phyloP scores from a whole-genome alignment of 495 filamentous ascomycete genomes.

The Xylaria venustula region DNA sequence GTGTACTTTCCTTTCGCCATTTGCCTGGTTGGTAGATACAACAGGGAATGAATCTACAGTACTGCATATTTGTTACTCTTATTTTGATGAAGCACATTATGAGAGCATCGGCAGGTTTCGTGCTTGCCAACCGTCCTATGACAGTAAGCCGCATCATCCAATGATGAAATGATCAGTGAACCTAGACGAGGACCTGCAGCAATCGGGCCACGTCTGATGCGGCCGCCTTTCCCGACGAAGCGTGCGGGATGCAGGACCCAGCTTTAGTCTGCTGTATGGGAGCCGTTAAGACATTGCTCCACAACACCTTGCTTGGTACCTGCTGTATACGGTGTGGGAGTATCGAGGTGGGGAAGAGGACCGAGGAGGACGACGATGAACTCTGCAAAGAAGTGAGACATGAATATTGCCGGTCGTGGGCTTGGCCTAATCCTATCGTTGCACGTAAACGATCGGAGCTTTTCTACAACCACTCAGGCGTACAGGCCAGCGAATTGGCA shows the following conservation, averaged over 20 bases:
- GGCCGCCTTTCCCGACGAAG: conserved; percentile 36
- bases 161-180: conserved; percentile 11
- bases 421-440: conserved; percentile 28
- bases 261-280: conserved; percentile 9
- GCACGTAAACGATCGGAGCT: conserved; percentile 36
- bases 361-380: too few relatives aligned
- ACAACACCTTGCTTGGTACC: conserved; percentile 9
- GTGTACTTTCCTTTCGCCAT: not conserved
- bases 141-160: conserved; percentile 10
- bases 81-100: not conserved
- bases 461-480: conserved; percentile 28
- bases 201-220: conserved; percentile 38
- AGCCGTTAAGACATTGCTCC: conserved; percentile 15
- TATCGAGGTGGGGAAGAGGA: not conserved
- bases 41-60: too few relatives aligned
- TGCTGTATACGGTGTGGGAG: conserved; percentile 9
- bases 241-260: conserved; percentile 27
- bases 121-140: not conserved
- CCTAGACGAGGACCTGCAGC: conserved; percentile 33
- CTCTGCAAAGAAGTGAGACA: conserved; percentile 21
- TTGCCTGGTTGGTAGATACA: too few relatives aligned
- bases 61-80: too few relatives aligned
- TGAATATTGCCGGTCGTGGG: conserved; percentile 30
- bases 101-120: not conserved
- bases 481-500: conserved; percentile 19